These are phyloP conservation scores for Immersiella caudata DNA, from an alignment of 495 filamentous ascomycete genomes.

Conservation along the genomic window DNA sequence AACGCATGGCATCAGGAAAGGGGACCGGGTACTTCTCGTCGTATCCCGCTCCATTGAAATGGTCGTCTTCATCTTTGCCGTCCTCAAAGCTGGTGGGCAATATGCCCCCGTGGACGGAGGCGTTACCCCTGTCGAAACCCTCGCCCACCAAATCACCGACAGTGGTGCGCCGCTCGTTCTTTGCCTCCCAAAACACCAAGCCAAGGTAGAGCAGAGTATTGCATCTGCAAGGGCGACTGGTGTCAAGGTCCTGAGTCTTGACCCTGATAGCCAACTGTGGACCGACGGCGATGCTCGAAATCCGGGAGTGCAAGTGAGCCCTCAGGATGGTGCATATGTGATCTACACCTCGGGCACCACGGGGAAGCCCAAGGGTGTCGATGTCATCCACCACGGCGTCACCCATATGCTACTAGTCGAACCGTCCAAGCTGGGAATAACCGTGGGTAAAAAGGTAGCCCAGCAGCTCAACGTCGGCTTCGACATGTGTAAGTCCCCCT, in stretches of 20 bases:
- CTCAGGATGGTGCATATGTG: conserved; percentile 44
- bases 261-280: background rate
- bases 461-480: conserved; percentile 44
- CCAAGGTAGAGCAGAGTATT: conserved; percentile 25
- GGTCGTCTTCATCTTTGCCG: conserved; percentile 50
- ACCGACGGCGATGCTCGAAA: background rate
- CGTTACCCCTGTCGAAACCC: conserved; percentile 36
- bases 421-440: conserved; percentile 41
- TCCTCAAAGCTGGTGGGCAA: conserved; percentile 53
- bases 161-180: conserved; percentile 23
- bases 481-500: conserved; percentile 42
- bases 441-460: conserved; percentile 40
- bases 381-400: conserved; percentile 39
- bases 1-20: conserved; percentile 29
- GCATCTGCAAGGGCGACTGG: too few relatives aligned
- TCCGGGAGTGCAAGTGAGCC: conserved; percentile 24
- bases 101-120: conserved; percentile 54
- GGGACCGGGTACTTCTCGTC: conserved; percentile 36
- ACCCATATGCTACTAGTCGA: conserved; percentile 38
- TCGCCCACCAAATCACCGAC: conserved; percentile 38
- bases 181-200: conserved; percentile 24
- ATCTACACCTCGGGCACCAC: conserved; percentile 51
- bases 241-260: background rate
- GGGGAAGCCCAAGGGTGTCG: conserved; percentile 46
- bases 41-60: conserved; percentile 40